These are phyloP conservation scores for Neofusicoccum sp. DNA, from an alignment of 2,329 filamentous ascomycete genomes.

Conservation along the genomic window DNA sequence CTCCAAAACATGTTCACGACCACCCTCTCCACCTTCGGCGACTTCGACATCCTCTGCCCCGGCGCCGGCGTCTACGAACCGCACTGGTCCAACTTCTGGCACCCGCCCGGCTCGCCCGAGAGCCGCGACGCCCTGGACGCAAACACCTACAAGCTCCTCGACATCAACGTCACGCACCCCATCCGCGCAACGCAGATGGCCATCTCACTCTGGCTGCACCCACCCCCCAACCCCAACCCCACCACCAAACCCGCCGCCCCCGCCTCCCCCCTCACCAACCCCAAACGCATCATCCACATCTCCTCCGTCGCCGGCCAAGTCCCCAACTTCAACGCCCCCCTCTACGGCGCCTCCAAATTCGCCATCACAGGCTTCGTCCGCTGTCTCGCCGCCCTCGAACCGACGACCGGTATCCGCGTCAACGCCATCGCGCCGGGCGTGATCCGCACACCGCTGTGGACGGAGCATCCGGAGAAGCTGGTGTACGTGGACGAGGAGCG, in stretches of 20 bases:
- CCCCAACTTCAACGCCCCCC: constrained; percentile 37
- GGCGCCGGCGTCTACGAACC: constrained; percentile 52
- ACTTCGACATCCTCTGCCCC: constrained; percentile 48
- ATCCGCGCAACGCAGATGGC: constrained; percentile 49
- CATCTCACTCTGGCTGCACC: constrained; percentile 44
- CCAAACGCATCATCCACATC: constrained; percentile 48
- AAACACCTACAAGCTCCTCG: constrained; percentile 38
- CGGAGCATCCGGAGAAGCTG: constrained; percentile 60
- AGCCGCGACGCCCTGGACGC: constrained; percentile 34
- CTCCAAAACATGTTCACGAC: constrained; percentile 34
- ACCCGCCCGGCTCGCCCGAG: constrained; percentile 40
- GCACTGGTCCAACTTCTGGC: constrained; percentile 49
- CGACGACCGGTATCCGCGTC: constrained; percentile 53
- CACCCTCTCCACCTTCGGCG: constrained; percentile 31
- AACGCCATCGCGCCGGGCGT: constrained; percentile 61
- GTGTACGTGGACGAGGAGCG: constrained; percentile 46
- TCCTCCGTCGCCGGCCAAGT: constrained; percentile 45
- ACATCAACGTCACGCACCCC: constrained; percentile 50
- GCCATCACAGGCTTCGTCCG: constrained; percentile 50
- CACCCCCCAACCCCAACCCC: constrained; percentile 18
- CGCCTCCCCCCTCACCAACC: constrained; percentile 36
- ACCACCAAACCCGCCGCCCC: constrained; percentile 25
- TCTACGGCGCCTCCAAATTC: constrained; percentile 49
- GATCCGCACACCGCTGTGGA: constrained; percentile 62
- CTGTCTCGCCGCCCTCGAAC: constrained; percentile 50